Evolutionary conservation across 805 yeast species (phyloP), one percentile per base, ranked within the genome.

Genomic region (Blastobotrys mokoenaii): DNA sequence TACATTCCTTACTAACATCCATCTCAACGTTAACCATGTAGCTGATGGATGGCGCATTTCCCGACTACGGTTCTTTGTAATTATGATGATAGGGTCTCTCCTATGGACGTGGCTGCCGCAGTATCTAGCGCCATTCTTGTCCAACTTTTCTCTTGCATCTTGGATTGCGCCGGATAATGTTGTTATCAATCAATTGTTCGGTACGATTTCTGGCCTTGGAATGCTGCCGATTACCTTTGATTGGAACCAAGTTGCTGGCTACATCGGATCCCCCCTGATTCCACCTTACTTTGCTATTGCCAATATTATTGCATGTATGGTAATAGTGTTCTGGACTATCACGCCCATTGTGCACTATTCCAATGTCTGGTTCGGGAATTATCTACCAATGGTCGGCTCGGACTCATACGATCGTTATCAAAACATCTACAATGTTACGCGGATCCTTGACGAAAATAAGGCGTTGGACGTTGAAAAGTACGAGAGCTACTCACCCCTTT

Each of bases 201-300:
- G 90, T 41, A 67, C 74, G 5, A 50, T 64, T 8, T 63, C 76
- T 12, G 89, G 89, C 11, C 63, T 81, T 48, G 87, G 85, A 16
- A 56, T 79, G 58, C 61, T 79, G 51, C 88, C 88, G 9, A 59
- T 80, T 38, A 76, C 83, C 14, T 79, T 82, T 55, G 86, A 81
- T 62, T 82, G 85, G 85, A 73, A 74, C 54, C 77, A 77, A 56
- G 66, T 80, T 35, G 72, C 79, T 7, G 67, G 65, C 29, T 73
- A 70, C 61, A 63, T 76, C 50, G 80, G 80, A 14, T 74, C 80
- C 16, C 86, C 87, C 9, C 68, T 82, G 57, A 69, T 79, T 44
- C 81, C 84, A 8, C 86, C 87, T 15, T 65, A 71, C 16, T 66
- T 69, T 45, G 71, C 74, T 3, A 59, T 68, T 34, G 58, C 63